Base-by-base conservation (phyloP, 2,329 filamentous ascomycete genomes). In the Zymoseptoria tritici region DNA sequence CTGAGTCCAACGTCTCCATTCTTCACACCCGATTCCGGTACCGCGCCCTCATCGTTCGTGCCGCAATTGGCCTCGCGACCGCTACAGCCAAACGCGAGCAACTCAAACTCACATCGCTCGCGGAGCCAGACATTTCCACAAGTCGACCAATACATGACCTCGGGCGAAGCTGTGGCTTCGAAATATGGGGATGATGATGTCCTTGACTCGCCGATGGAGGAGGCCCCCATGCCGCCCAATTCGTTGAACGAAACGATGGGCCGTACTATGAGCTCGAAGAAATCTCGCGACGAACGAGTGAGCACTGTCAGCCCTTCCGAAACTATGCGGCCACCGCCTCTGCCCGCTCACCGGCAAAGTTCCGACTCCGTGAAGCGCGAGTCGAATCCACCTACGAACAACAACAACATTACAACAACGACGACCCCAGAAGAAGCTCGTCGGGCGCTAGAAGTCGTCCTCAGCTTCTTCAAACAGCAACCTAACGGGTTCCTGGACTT, bases 111-210 rank as follows among this genome's bases (percentile, higher is more conserved):
- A 65, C 87, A 88, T 67, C 83, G 90, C 58, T 90, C 89, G n/a
- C 83, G 91, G 69, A 94, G 90, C 72, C 91, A 95, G 73, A 96
- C 91, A 0, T 91, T 96, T 64, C 90, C 91, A 1, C 85, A 87
- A 52, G 85, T 87, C 9, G 86, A 86, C 65, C 79, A 83, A 19
- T 81, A 82, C 67, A 78, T 83, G 62, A 78, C 80, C 42, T 74
- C 79, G 1, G 77, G 79, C n/a, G 83, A 85, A 52, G 76, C 79
- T 16, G 69, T 81, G 21, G 81, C 79, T n/a, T 79, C 82, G 20
- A 84, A 85, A 70, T 79, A 79, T 63, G 68, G 76, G 5, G 72
- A 74, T 31, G 31, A 46, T 29, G 74, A 78, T 21, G 74, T 64
- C 2, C 64, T 73, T 19, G 71, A 74, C 62, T 72, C 72, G 11